phyloP scores from a whole-genome alignment of 2,329 filamentous ascomycete species.

The Alternaria consortialis region DNA sequence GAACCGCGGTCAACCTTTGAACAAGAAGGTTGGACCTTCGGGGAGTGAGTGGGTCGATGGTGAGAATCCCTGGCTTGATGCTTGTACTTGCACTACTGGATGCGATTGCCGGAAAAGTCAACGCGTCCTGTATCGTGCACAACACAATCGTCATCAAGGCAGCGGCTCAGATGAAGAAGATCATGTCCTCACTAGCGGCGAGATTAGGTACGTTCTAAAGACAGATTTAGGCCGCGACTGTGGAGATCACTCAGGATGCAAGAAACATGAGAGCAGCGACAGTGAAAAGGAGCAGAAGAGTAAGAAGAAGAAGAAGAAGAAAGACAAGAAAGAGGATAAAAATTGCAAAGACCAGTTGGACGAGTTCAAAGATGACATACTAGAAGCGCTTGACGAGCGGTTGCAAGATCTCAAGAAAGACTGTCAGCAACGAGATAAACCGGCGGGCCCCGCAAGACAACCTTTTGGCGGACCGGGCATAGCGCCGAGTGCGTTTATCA shows the following conservation, averaged over 20 bases:
- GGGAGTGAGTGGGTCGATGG: constrained; percentile 35
- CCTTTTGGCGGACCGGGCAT: constrained; percentile 8
- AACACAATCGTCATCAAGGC: neutral
- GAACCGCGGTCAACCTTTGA: constrained; percentile 19
- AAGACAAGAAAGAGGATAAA: constrained; percentile 14
- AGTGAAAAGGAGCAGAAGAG: neutral
- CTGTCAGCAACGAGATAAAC: neutral
- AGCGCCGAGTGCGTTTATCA: constrained; percentile 5
- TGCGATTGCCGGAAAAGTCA: constrained; percentile 42
- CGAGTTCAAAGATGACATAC: constrained; percentile 23
- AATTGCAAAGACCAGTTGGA: constrained; percentile 18
- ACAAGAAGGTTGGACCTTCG: constrained; percentile 22
- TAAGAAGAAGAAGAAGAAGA: constrained; percentile 16
- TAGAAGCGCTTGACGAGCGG: constrained; percentile 24
- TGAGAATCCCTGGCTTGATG: constrained; percentile 38
- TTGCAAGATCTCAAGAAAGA: constrained; percentile 11
- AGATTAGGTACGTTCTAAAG: constrained; percentile 39
- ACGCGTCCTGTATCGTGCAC: constrained; percentile 35
- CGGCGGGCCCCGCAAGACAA: neutral
- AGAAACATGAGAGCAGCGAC: constrained; percentile 7
- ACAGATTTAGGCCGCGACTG: constrained; percentile 40
- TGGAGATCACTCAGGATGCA: constrained; percentile 32
- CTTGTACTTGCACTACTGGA: constrained; percentile 40
- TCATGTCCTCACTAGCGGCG: constrained; percentile 23
- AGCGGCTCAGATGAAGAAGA: constrained; percentile 6